Conservation (phyloP, 345 rosid genomes). For the Erucastrum elatum region DNA sequence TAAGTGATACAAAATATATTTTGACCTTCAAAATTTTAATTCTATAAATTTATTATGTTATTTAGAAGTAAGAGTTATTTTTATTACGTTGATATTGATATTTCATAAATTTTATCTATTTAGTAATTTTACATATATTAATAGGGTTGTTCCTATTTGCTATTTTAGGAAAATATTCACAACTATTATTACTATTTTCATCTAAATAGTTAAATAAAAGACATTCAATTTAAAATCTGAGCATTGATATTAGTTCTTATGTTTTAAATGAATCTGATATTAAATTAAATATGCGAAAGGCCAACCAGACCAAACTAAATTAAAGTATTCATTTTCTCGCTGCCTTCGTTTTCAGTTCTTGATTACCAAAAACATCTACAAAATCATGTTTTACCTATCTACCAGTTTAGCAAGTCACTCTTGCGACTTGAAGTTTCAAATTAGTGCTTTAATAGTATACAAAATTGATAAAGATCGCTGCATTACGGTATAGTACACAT, state of each 20-base stretch:
- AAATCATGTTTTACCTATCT: neutral
- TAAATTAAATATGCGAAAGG: neutral
- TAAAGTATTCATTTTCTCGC: too few species aligned
- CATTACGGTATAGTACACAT: conserved; percentile 28
- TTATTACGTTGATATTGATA: neutral
- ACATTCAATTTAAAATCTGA: neutral
- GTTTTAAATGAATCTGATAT: neutral
- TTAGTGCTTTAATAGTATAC: conserved; percentile 24
- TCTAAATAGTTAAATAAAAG: neutral
- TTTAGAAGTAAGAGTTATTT: neutral
- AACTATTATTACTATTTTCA: neutral
- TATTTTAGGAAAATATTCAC: neutral
- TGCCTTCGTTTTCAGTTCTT: too few species aligned
- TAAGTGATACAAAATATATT: too few species aligned
- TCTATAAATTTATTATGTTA: neutral
- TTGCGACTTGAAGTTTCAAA: conserved; percentile 30
- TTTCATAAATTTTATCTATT: neutral
- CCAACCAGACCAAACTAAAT: too few species aligned
- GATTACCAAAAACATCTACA: conserved; percentile 14
- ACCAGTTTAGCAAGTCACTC: conserved; percentile 12
- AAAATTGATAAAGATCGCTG: conserved; percentile 17
- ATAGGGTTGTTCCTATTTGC: neutral
- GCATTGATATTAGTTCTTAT: neutral
- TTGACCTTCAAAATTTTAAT: neutral
- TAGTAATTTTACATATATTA: neutral